These are phyloP conservation scores for Blumeriella jaapii DNA, from an alignment of 2,329 filamentous ascomycete species.

Conservation along the genomic window DNA sequence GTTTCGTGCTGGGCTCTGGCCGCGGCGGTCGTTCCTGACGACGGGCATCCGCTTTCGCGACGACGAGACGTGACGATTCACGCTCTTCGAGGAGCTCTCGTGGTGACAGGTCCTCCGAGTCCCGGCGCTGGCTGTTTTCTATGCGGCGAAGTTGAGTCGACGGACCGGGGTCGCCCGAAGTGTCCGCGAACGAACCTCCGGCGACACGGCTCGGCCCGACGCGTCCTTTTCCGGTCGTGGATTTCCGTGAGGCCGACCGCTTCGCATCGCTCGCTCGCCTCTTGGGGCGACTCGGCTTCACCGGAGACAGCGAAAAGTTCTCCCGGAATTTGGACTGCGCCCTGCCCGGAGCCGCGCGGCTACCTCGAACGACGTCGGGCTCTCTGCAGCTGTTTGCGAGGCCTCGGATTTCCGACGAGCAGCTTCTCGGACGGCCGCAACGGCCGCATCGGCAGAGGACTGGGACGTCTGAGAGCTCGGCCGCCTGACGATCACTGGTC, in stretches of 20 bases:
- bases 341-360: slow-evolving; percentile 6
- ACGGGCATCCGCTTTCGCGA: slow-evolving; percentile 12
- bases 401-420: neutral
- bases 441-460: slow-evolving; percentile 18
- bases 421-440: slow-evolving; percentile 2
- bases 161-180: slow-evolving; percentile 12
- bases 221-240: neutral
- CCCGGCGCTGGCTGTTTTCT: slow-evolving; percentile 6
- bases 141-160: slow-evolving; percentile 10
- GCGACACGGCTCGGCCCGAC: neutral
- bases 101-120: neutral
- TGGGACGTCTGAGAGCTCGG: slow-evolving; percentile 33
- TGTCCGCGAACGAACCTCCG: neutral
- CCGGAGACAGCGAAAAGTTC: slow-evolving; percentile 14
- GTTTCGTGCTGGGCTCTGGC: neutral
- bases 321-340: slow-evolving; percentile 16
- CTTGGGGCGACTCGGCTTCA: slow-evolving; percentile 1
- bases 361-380: slow-evolving; percentile 6
- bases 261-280: slow-evolving; percentile 7
- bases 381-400: neutral
- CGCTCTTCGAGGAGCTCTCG: slow-evolving; percentile 10
- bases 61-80: slow-evolving; percentile 13
- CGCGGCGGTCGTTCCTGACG: slow-evolving; percentile 1
- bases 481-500: slow-evolving; percentile 35
- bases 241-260: slow-evolving; percentile 6